Conservation (phyloP, 2,329 filamentous ascomycete species). For the Fusarium stilboides region DNA sequence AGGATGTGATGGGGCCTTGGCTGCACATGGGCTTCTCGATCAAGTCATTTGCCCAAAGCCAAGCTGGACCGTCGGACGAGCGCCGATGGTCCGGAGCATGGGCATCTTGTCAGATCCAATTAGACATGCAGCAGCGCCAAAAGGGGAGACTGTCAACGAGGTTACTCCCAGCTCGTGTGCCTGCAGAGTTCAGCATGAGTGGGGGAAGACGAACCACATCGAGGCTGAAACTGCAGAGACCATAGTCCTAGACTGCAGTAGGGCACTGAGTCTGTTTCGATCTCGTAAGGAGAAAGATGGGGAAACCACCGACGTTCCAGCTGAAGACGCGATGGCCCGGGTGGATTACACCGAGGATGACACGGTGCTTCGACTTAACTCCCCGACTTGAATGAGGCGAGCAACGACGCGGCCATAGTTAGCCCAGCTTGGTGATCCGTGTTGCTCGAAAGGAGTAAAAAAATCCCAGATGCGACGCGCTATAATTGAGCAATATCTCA, state of each 20-base stretch:
- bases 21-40: constrained; percentile 21
- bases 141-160: constrained; percentile 17
- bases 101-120: constrained; percentile 25
- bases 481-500: constrained; percentile 45
- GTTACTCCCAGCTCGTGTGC: constrained; percentile 23
- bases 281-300: constrained; percentile 41
- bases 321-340: constrained; percentile 36
- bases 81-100: constrained; percentile 47
- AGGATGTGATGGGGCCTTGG: constrained; percentile 18
- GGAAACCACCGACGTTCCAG: constrained; percentile 36
- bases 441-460: constrained; percentile 15
- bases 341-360: constrained; percentile 22
- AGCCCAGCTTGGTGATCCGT: constrained; percentile 18
- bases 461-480: constrained; percentile 20
- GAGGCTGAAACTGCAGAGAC: constrained; percentile 19
- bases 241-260: constrained; percentile 9
- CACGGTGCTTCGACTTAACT: constrained; percentile 4
- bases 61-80: constrained; percentile 45
- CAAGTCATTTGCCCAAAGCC: constrained; percentile 30
- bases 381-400: constrained; percentile 11
- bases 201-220: constrained; percentile 31
- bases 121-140: constrained; percentile 24
- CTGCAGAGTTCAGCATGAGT: constrained; percentile 22
- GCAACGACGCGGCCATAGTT: constrained; percentile 1
- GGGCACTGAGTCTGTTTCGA: constrained; percentile 32